Base-by-base conservation (phyloP, 2,329 filamentous ascomycete species). In the Aureobasidium lini region DNA sequence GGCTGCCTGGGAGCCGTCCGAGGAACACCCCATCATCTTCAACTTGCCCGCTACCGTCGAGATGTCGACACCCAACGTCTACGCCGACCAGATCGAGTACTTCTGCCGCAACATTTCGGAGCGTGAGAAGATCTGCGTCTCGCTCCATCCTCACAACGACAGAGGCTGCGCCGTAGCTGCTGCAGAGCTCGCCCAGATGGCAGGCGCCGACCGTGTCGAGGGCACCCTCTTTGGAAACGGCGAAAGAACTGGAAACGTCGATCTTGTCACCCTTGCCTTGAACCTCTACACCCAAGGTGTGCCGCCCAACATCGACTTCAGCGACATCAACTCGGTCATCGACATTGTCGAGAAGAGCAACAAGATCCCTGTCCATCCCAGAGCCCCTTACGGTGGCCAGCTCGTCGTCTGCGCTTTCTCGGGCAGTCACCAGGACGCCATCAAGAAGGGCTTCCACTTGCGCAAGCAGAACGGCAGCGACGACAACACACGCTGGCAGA, bases 31-130 rank as follows among this genome's bases (percentile, higher is more conserved):
- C 49, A 90, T 99, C 73, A 95, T 99, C 71, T 94, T 99, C 81
- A 97, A 97, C 77, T 81, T 99, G 54, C 93, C 94, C 0, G 93
- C 94, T 1, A 99, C 94, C 0, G 93, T 97, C 37, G 94, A 99
- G 76, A 86, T 96, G 85, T 77, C 90, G 0, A 96, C 94, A 0
- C 92, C 92, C 36, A 99, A 99, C 71, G 83, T 96, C 49, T 99
- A 94, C 72, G 94, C 94, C 52, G 94, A 99, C 70, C 88, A 95
- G 76, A 89, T 99, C 63, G 94, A 99, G 73, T 95, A 90, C 76
- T 99, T 99, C 75, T 95, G 90, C 78, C 84, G 81, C 56, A 81
- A 93, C 71, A 91, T 97, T 70, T 81, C 82, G 0, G 88, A 96
- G 73, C 81, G 92, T 56, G 87, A 96, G 68, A 94, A 91, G 77